phyloP scores from a whole-genome alignment of 2,329 filamentous ascomycete species.

The Coniochaeta sp. region DNA sequence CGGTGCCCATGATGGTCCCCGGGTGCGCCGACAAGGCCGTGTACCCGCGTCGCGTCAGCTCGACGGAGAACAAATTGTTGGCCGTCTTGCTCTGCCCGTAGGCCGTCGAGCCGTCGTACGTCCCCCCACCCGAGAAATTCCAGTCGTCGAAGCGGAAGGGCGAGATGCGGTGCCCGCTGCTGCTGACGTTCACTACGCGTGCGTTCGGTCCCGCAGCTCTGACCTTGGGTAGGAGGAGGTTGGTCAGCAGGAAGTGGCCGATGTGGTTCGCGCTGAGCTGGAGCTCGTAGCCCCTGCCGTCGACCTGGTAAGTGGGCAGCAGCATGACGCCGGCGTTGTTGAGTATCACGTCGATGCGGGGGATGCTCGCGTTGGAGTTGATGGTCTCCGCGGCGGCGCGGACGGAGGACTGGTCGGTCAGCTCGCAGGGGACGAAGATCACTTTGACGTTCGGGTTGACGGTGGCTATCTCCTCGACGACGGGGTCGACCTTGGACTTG shows the following conservation, averaged over 20 bases:
- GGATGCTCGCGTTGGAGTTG: constrained; percentile 24
- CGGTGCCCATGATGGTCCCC: constrained; percentile 10
- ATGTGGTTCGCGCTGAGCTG: constrained; percentile 39
- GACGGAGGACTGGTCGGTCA: constrained; percentile 27
- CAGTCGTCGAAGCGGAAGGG: constrained; percentile 26
- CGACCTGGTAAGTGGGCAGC: constrained; percentile 23
- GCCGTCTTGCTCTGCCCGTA: constrained; percentile 23
- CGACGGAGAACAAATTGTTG: constrained; percentile 19
- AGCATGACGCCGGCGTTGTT: constrained; percentile 38
- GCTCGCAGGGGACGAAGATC: constrained; percentile 26
- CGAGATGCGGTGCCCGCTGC: constrained; percentile 21
- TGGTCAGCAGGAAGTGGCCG: constrained; percentile 38
- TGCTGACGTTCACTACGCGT: constrained; percentile 34
- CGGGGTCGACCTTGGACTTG: constrained; percentile 19
- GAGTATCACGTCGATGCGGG: constrained; percentile 31
- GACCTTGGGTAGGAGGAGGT: constrained; percentile 35
- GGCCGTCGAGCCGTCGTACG: constrained; percentile 13
- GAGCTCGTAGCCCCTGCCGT: constrained; percentile 32
- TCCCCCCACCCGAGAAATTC: constrained; percentile 20
- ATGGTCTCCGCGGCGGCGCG: constrained; percentile 26
- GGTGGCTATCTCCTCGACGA: constrained; percentile 23
- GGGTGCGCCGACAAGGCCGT: constrained; percentile 11
- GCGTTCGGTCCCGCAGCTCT: constrained; percentile 21
- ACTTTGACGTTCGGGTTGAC: constrained; percentile 21
- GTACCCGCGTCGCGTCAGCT: constrained; percentile 12